Percentiles rank a stretch among this genome's conserved stretches.
These are phyloP conservation scores for Avicennia marina DNA, from an alignment of 257 asterid genomes.

Conservation along the genomic window DNA sequence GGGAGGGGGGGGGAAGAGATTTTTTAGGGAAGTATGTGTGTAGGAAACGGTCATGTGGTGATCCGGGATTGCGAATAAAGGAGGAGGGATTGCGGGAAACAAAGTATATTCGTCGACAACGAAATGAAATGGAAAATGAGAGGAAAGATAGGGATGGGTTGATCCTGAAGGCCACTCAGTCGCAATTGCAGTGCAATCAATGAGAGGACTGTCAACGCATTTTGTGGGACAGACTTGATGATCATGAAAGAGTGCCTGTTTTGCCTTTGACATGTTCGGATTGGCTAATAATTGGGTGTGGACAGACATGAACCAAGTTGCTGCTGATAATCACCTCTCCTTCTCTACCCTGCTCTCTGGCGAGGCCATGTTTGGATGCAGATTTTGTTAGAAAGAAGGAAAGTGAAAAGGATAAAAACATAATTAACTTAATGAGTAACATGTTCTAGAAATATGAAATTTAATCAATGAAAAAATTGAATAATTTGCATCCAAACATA, in stretches of 20 bases:
- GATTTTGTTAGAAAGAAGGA: too few species aligned
- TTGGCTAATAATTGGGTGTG: background rate
- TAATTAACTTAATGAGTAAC: too few species aligned
- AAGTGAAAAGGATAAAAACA: too few species aligned
- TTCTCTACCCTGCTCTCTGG: background rate
- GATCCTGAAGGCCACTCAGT: conserved; percentile 8
- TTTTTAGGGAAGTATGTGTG: background rate
- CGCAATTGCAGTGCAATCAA: background rate
- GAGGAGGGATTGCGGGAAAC: background rate
- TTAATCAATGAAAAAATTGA: too few species aligned
- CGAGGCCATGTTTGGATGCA: too few species aligned
- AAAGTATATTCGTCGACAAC: background rate
- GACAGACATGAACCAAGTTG: background rate
- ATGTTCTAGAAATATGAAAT: too few species aligned
- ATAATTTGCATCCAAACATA: too few species aligned
- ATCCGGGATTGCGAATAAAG: conserved; percentile 27
- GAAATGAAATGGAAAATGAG: background rate
- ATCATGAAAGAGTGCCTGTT: too few species aligned
- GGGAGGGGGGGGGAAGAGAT: background rate
- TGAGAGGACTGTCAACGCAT: background rate
- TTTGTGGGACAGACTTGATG: background rate
- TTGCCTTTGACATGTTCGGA: background rate
- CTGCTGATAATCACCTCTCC: background rate
- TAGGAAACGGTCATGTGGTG: conserved; percentile 39
- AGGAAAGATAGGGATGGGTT: background rate